Evolutionary conservation across 495 filamentous ascomycete species (phyloP), one percentile per base, ranked within the genome.

Genomic region (Aspergillus incahuasiensis): DNA sequence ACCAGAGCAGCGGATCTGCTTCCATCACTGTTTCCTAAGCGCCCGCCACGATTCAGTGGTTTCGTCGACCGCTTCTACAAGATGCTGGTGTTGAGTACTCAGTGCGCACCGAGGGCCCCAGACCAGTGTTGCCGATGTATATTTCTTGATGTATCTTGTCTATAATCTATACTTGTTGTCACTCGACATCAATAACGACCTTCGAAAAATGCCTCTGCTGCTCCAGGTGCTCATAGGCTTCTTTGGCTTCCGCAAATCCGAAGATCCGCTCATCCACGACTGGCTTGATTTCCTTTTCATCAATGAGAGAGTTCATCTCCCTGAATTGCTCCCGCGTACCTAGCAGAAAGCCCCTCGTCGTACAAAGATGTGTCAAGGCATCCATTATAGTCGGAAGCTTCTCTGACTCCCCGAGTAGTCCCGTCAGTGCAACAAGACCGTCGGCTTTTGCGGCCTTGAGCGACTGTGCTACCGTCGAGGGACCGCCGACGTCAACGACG

Each of bases 171-270:
- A 6, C 18, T n/a, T n/a, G 22, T 7, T 47, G 16, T 52, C 45
- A 77, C 51, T 75, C 66, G 54, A 87, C 82, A 65, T 75, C 77
- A 59, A 88, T 82, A 7, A 66, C 70, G 21, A 89, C 58, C 73
- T 89, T 90, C 13, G 86, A 86, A 63, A 88, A 83, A 63, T 91
- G 87, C 63, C 80, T 83, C 68, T 85, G 73, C 16, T 75, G 77
- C 76, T 75, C 84, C 77, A 85, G 55, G 57, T 65, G 63, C 51
- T 62, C 54, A 57, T 67, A 73, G 4, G 70, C 70, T 40, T 84
- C 77, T 62, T 70, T 78, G 0, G 64, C 51, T 58, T 78, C 64
- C 7, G 78, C 79, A 12, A 86, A 67, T 0, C 57, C 61, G 58
- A 86, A 87, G 5, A 78, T 64, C 63, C 64, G 74, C 59, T 77